Evolutionary conservation across 108 stramenopile species (phyloP).

Genomic region (Epithemia pelagica): DNA sequence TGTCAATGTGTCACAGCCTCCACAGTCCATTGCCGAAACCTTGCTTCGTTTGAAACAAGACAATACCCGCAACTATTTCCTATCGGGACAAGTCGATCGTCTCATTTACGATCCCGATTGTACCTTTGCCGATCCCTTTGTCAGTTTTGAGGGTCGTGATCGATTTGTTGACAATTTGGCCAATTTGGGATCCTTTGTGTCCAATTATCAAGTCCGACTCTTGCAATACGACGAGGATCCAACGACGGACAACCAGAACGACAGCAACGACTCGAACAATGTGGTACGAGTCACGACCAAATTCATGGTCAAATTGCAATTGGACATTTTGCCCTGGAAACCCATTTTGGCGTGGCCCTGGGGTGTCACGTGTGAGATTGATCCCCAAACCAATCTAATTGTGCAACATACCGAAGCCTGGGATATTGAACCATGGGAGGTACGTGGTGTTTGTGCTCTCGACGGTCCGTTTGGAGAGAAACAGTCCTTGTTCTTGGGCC

Average conservation of each 20-base stretch:
- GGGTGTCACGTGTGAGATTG: constrained; percentile 74
- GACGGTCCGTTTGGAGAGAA: background rate
- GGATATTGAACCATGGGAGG: constrained; percentile 75
- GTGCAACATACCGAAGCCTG: constrained; percentile 70
- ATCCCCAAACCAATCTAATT: constrained; percentile 55
- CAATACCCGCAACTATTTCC: constrained; percentile 81
- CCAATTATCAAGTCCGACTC: constrained; percentile 65
- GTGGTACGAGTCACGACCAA: constrained; percentile 23
- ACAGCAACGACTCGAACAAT: constrained; percentile 6
- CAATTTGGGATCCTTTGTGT: constrained; percentile 84
- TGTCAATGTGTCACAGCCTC: constrained; percentile 43
- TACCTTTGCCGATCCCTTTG: constrained; percentile 87
- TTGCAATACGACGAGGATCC: constrained; percentile 36
- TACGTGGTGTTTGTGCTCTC: constrained; percentile 7
- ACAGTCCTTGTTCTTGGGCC: background rate
- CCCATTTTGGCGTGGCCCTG: constrained; percentile 85
- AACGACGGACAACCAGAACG: constrained; percentile 18
- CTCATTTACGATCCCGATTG: constrained; percentile 76
- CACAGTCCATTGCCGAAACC: constrained; percentile 56
- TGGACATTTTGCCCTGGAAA: constrained; percentile 82
- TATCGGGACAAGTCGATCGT: constrained; percentile 78
- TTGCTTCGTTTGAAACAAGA: constrained; percentile 68
- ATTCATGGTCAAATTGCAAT: constrained; percentile 82
- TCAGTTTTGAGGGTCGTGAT: constrained; percentile 72
- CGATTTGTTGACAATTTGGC: constrained; percentile 83